These are phyloP conservation scores for Colletotrichum melonis DNA, from an alignment of 2,329 filamentous ascomycete species.

Conservation along the genomic window DNA sequence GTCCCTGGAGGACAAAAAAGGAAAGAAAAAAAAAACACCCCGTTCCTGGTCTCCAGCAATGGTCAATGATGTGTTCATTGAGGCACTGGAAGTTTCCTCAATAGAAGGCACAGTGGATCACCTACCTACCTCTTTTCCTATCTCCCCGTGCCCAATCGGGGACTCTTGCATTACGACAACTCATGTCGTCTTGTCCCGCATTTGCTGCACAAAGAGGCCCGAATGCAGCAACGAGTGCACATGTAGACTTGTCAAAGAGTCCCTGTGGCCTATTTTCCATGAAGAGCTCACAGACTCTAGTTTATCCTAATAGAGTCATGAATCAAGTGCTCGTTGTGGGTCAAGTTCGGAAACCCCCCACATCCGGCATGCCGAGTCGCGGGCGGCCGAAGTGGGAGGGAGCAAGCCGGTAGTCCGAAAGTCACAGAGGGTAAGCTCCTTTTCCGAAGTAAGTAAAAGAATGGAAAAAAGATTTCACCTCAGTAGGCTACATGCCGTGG, in stretches of 20 bases:
- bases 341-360: not conserved
- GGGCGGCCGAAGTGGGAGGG: not conserved
- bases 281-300: not conserved
- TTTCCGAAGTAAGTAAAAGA: not conserved
- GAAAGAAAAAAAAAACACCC: no score
- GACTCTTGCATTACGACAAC: not conserved
- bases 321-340: not conserved
- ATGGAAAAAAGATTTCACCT: no score
- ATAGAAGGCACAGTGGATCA: not conserved
- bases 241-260: not conserved
- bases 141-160: not conserved
- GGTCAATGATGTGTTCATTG: no score
- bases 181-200: not conserved
- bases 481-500: no score
- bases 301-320: not conserved
- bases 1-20: no score
- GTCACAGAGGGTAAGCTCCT: not conserved
- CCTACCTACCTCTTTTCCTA: not conserved
- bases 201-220: not conserved
- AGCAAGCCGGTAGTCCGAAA: not conserved
- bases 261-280: not conserved
- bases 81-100: not conserved
- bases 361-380: no score
- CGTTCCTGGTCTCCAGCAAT: no score
- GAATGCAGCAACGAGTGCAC: not conserved